These are phyloP conservation scores for Puccinia horiana DNA, from an alignment of 1,284 basidiomycete species.

Conservation along the genomic window DNA sequence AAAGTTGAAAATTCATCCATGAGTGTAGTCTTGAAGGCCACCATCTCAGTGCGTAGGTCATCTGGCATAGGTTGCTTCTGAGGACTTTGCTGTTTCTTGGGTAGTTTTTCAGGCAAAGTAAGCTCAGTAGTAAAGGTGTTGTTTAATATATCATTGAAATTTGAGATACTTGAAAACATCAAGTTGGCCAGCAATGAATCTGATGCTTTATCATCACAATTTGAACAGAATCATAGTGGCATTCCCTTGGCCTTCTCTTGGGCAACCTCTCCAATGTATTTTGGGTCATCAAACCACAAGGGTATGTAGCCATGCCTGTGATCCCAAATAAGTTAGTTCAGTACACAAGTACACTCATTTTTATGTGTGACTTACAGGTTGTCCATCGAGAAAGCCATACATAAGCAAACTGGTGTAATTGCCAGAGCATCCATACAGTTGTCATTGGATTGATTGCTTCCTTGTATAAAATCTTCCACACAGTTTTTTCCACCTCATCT, in stretches of 20 bases:
- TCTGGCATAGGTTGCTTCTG: not conserved
- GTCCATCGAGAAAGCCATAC: not conserved
- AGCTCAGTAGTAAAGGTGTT: not conserved
- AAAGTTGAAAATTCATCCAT: not conserved
- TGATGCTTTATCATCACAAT: not conserved
- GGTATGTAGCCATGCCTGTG: slow-evolving; percentile 8
- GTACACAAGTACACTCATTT: too few relatives aligned
- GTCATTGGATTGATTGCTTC: not conserved
- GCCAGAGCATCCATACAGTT: slow-evolving; percentile 9
- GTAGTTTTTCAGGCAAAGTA: not conserved
- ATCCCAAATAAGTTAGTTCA: not conserved
- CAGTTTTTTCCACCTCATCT: not conserved
- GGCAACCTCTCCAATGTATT: not conserved
- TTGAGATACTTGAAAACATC: not conserved
- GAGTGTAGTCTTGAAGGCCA: not conserved
- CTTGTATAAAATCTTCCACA: not conserved
- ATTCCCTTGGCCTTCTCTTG: not conserved
- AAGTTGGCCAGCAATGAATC: not conserved
- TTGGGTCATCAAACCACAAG: not conserved
- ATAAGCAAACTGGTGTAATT: not conserved
- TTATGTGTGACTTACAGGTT: not conserved
- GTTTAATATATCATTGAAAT: not conserved
- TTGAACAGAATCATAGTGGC: not conserved
- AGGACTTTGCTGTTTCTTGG: not conserved
- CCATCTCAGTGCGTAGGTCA: not conserved